Evolutionary conservation across 495 filamentous ascomycete species (phyloP), one percentile per base, ranked within the genome.

Genomic region (Letharia lupina): DNA sequence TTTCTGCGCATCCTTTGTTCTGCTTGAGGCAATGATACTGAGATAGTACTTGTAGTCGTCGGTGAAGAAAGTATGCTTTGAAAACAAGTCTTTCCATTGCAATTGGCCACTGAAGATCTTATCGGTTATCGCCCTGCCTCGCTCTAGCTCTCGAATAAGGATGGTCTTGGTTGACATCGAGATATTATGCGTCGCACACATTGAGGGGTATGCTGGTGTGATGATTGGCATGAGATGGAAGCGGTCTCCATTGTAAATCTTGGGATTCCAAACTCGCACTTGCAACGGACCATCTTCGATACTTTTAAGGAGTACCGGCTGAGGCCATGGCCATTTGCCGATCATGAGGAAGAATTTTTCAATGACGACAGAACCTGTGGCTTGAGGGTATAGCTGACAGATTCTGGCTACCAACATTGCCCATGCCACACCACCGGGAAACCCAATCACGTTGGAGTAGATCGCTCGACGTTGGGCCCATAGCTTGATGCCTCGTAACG

Each of bases 171-270:
- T 95, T 1, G 92, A 96, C 70, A 83, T 78, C 7, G 89, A 90
- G 61, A 98, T 85, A 72, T 96, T 98, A 78, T 96, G 93, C 0
- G 93, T 96, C 4, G 95, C 87, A 72, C 93, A 97, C 91, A 96
- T 96, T 57, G 89, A 92, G 18, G 92, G 94, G 76, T 96, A 97
- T 4, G 95, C 91, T 3, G 94, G 94, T 8, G 90, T 98, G 72
- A 98, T 96, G 71, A 98, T 90, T 59, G 94, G 94, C 94, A 98
- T 98, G 20, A 94, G 76, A 75, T 97, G 93, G 67, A 83, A 87
- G 47, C 84, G 81, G 73, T 98, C 94, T 59, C 83, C 83, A 66
- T 85, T 83, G 71, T 96, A 95, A 47, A 95, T 80, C 83, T 87
- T 87, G 56, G 94, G 95, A 70, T 98, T 98, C 95, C 95, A 98